Evolutionary conservation across 129 eudicot genomes (phyloP), one percentile per base, ranked within the genome.

Genomic region (Scalesia atractyloides): DNA sequence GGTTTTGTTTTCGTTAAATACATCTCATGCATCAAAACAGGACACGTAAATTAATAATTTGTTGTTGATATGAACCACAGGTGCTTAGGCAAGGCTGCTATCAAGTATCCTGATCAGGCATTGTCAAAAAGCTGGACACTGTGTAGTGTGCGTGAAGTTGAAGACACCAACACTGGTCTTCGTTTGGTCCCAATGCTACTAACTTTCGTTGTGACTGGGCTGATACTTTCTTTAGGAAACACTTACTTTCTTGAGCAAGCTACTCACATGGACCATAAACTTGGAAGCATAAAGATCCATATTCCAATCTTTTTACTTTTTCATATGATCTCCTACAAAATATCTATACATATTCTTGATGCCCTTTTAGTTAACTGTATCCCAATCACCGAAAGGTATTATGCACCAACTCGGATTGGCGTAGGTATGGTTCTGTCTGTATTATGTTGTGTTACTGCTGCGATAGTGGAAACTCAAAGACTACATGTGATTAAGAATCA

Each of bases 71-170:
- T 22, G 2, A 22, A 22, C 1, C 2, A 34, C 73, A 91, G 95
- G 75, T 86, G 85, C 64, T 68, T 91, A 9, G 85, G 86, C 81
- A 91, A 88, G 72, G 97, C 97, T 17, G 92, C 95, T 0, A 84
- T 86, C 24, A 51, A 62, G 20, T 61, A 57, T 30, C 82, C 85
- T 2, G 84, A 64, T 26, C 68, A 76, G 36, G 77, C 71, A 20
- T 68, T 16, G 20, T 22, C 59, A 7, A 78, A 64, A 17, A 77
- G 52, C 47, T 91, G 97, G 97, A 84, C 59, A 3, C 86, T 88
- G 22, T 87, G 95, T 72, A 74, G 79, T 0, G 85, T 91, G 0
- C 73, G 75, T 15, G 84, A 84, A 57, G 92, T 91, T 2, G 89
- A 88, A 81, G 92, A 81, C 72, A 84, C 92, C 39, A 91, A 88